phyloP scores from a whole-genome alignment of 139 green algal genomes.

The Deuterostichococcus epilithicus region DNA sequence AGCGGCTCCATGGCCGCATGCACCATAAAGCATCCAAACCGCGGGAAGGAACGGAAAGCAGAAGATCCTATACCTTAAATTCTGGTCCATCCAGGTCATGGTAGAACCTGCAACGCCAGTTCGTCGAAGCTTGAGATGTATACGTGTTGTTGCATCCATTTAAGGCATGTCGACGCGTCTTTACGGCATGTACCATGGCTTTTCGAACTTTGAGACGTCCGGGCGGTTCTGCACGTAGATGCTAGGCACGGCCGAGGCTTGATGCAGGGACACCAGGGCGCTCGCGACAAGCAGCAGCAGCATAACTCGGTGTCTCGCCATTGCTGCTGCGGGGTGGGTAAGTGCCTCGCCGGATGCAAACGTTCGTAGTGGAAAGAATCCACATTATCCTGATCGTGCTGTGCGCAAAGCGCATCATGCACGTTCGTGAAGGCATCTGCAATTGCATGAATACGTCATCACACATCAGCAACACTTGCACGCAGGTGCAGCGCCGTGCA shows the following conservation, averaged over 20 bases:
- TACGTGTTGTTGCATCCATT: background rate
- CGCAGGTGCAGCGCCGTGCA: too few relatives aligned
- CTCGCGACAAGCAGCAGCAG: background rate
- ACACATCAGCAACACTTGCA: too few relatives aligned
- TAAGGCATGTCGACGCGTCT: background rate
- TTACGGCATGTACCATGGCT: background rate
- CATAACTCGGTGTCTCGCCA: too few relatives aligned
- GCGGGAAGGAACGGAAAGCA: background rate
- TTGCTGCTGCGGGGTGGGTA: too few relatives aligned
- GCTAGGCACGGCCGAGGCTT: background rate
- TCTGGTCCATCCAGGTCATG: slow-evolving; percentile 59
- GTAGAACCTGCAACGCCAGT: slow-evolving; percentile 73
- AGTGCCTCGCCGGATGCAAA: too few relatives aligned
- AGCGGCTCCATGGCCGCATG: too few relatives aligned
- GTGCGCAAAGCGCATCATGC: too few relatives aligned
- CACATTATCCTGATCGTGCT: too few relatives aligned
- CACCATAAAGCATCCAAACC: background rate
- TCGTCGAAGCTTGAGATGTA: too few relatives aligned
- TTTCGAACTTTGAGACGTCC: background rate
- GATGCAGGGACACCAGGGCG: background rate
- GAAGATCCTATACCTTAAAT: slow-evolving; percentile 29
- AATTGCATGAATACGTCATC: too few relatives aligned
- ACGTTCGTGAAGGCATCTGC: too few relatives aligned
- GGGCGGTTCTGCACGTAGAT: background rate
- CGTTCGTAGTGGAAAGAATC: too few relatives aligned